phyloP scores from a whole-genome alignment of 805 yeast species.

The Zygotorulaspora sp. region DNA sequence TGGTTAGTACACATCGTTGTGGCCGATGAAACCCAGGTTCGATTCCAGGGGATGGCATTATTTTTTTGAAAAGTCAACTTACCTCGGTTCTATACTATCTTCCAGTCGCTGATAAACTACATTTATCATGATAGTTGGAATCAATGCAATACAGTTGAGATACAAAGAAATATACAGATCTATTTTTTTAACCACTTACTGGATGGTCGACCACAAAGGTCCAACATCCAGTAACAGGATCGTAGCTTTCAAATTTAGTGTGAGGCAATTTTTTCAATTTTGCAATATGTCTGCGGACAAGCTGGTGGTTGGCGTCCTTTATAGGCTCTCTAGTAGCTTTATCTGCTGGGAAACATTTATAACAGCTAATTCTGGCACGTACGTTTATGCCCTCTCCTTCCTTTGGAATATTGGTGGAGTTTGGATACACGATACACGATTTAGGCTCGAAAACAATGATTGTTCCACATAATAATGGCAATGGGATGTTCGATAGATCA shows the following conservation, averaged over 20 bases:
- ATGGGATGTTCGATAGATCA: conserved; percentile 65
- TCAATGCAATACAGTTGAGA: too few species aligned
- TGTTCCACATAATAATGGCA: conserved; percentile 61
- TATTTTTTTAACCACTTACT: conserved; percentile 5
- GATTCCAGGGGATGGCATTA: conserved; percentile 65
- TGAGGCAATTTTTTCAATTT: conserved; percentile 54
- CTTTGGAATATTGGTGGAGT: conserved; percentile 51
- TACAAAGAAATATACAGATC: too few species aligned
- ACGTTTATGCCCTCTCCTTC: conserved; percentile 81
- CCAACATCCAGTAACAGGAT: conserved; percentile 71
- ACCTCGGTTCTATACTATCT: too few species aligned
- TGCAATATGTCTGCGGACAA: conserved; percentile 62
- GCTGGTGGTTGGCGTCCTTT: conserved; percentile 69
- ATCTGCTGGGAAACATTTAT: conserved; percentile 75
- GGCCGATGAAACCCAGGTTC: conserved; percentile 73
- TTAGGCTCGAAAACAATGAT: conserved; percentile 57
- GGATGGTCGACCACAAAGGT: conserved; percentile 43
- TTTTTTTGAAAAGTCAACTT: conserved; percentile 30
- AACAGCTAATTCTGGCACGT: conserved; percentile 66
- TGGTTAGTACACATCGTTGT: conserved; percentile 71
- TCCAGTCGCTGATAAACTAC: too few species aligned
- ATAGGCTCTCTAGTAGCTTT: conserved; percentile 68
- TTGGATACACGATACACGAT: conserved; percentile 69
- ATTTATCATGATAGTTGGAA: too few species aligned
- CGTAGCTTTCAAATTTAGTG: conserved; percentile 68